phyloP scores from a whole-genome alignment of 1,139 yeast species.

The Pichia sp. region DNA sequence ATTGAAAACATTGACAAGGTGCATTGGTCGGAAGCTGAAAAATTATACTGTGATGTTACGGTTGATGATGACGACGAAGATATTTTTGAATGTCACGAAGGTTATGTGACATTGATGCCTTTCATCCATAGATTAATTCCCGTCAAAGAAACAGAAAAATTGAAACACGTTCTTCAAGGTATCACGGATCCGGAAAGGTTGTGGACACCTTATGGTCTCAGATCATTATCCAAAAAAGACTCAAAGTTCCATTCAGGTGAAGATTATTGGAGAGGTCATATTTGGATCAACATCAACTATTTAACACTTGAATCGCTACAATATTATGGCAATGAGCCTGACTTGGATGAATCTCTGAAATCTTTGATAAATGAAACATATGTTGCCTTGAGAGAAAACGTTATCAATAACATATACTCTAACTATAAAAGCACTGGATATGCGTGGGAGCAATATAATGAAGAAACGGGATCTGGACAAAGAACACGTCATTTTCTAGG shows the following conservation, averaged over 20 bases:
- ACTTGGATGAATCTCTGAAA: slow-evolving; percentile 24
- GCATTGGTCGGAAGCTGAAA: slow-evolving; percentile 69
- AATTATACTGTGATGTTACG: slow-evolving; percentile 78
- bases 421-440: slow-evolving; percentile 74
- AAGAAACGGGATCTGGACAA: slow-evolving; percentile 61
- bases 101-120: slow-evolving; percentile 83
- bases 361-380: slow-evolving; percentile 42
- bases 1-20: slow-evolving; percentile 55
- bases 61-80: slow-evolving; percentile 60
- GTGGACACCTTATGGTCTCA: slow-evolving; percentile 74
- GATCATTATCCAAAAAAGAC: slow-evolving; percentile 71
- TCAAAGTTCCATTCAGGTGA: slow-evolving; percentile 66
- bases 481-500: slow-evolving; percentile 91
- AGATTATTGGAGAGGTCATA: slow-evolving; percentile 93
- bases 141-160: slow-evolving; percentile 42
- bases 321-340: slow-evolving; percentile 36
- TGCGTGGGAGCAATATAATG: slow-evolving; percentile 90
- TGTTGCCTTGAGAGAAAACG: slow-evolving; percentile 48
- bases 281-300: slow-evolving; percentile 91
- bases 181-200: slow-evolving; percentile 64
- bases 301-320: slow-evolving; percentile 63
- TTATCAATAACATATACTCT: slow-evolving; percentile 58
- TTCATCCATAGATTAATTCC: slow-evolving; percentile 68
- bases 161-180: slow-evolving; percentile 44
- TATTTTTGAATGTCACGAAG: slow-evolving; percentile 70